Conservation (phyloP, 768 basidiomycete genomes). For the Roridomyces roridus region DNA sequence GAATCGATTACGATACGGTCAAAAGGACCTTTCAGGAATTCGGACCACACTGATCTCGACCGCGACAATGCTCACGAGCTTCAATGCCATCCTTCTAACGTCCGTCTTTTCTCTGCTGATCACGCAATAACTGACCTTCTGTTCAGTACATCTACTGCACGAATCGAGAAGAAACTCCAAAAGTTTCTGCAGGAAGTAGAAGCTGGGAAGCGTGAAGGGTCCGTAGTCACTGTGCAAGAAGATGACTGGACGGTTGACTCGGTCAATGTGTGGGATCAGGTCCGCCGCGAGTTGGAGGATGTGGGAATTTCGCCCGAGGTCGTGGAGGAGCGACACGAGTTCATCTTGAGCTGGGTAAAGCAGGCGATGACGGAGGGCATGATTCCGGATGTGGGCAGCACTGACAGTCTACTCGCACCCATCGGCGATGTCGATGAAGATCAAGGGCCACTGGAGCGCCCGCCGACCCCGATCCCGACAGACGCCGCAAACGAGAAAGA, state of each 20-base stretch:
- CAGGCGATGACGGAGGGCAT: conserved; percentile 10
- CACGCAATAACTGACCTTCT: too few species aligned
- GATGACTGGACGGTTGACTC: conserved; percentile 17
- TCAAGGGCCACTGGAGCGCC: too few species aligned
- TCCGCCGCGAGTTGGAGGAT: conserved; percentile 25
- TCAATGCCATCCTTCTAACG: conserved; percentile 16
- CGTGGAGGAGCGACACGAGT: conserved; percentile 19
- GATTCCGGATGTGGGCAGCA: too few species aligned
- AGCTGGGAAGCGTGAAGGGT: conserved; percentile 24
- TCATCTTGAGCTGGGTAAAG: conserved; percentile 21
- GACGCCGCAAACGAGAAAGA: too few species aligned
- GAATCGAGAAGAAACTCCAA: conserved; percentile 21
- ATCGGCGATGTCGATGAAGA: too few species aligned
- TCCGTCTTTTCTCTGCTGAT: too few species aligned
- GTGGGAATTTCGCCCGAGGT: conserved; percentile 22
- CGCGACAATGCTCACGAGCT: conserved; percentile 16
- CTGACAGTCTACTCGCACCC: too few species aligned
- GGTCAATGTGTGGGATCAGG: conserved; percentile 19
- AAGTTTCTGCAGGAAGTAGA: conserved; percentile 23
- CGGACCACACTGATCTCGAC: conserved; percentile 16
- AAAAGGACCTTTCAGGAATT: conserved; percentile 21
- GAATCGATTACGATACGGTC: conserved; percentile 26
- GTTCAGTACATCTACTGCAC: conserved; percentile 15
- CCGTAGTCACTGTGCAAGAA: conserved; percentile 15
- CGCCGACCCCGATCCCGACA: too few species aligned